Evolutionary conservation across 1,139 yeast species (phyloP).

Genomic region (Geotrichum citri-aurantii): DNA sequence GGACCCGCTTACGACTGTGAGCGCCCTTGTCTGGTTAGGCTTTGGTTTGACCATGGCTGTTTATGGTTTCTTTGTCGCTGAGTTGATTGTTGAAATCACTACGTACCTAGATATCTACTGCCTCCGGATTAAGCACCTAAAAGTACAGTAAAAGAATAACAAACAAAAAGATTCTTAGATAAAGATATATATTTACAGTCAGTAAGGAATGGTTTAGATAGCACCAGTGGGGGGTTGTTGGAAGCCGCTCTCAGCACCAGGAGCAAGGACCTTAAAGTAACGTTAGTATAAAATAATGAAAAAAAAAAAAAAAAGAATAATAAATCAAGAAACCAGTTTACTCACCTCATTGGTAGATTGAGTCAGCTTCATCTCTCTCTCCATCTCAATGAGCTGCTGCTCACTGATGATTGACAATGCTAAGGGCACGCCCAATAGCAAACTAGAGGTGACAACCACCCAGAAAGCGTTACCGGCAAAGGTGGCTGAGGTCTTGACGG

Average conservation of each 20-base stretch:
- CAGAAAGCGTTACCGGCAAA: conserved; percentile 74
- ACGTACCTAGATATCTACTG: conserved; percentile 80
- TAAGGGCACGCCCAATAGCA: conserved; percentile 88
- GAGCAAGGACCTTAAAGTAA: conserved; percentile 48
- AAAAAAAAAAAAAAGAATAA: background rate
- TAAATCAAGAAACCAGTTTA: background rate
- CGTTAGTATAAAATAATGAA: background rate
- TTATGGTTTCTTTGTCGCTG: conserved; percentile 73
- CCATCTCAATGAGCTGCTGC: conserved; percentile 90
- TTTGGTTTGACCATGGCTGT: conserved; percentile 71
- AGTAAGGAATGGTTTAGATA: background rate
- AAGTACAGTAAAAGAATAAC: conserved; percentile 23
- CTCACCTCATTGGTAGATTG: conserved; percentile 69
- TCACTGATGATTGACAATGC: conserved; percentile 85
- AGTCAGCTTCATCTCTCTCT: conserved; percentile 82
- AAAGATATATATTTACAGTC: background rate
- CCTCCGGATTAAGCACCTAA: conserved; percentile 74
- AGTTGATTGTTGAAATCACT: conserved; percentile 79
- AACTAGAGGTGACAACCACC: conserved; percentile 76
- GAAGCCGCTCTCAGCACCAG: conserved; percentile 60
- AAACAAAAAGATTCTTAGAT: background rate
- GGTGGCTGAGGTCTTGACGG: conserved; percentile 41
- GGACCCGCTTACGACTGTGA: conserved; percentile 23
- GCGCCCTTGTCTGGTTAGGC: conserved; percentile 53
- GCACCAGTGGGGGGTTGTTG: conserved; percentile 32